Evolutionary conservation across 1,139 yeast species (phyloP).

Genomic region (Spathaspora sp.): DNA sequence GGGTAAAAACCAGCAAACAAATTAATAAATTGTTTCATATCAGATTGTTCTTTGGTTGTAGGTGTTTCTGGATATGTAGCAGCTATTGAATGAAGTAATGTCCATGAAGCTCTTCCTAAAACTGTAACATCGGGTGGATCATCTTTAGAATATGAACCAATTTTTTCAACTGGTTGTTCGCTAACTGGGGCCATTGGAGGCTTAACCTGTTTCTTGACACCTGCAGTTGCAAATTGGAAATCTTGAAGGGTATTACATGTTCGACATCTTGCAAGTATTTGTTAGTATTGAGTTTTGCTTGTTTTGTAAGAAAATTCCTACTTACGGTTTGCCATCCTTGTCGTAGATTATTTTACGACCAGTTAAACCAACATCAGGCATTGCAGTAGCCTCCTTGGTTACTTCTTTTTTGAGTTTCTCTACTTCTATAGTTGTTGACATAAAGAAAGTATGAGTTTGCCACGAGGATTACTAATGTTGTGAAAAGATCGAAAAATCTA

Average conservation of each 20-base stretch:
- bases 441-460: neutral
- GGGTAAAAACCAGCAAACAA: constrained; percentile 86
- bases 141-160: constrained; percentile 36
- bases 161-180: constrained; percentile 15
- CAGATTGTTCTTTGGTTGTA: constrained; percentile 56
- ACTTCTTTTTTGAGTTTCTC: neutral
- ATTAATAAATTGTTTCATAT: constrained; percentile 66
- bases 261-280: constrained; percentile 55
- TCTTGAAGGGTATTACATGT: constrained; percentile 78
- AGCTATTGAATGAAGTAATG: constrained; percentile 84
- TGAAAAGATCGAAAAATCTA: neutral
- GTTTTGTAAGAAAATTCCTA: constrained; percentile 7
- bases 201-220: constrained; percentile 14
- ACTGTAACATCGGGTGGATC: constrained; percentile 87
- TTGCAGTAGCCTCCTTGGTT: constrained; percentile 3
- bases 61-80: constrained; percentile 85
- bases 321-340: constrained; percentile 89
- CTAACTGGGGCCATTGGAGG: constrained; percentile 8
- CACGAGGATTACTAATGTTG: neutral
- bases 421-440: neutral
- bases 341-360: constrained; percentile 79
- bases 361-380: constrained; percentile 50
- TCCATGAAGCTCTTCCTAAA: constrained; percentile 90
- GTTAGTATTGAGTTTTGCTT: constrained; percentile 18
- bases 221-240: constrained; percentile 61